Conservation (phyloP, 148 eudicot genomes). For the Vaccinium darrowii region DNA sequence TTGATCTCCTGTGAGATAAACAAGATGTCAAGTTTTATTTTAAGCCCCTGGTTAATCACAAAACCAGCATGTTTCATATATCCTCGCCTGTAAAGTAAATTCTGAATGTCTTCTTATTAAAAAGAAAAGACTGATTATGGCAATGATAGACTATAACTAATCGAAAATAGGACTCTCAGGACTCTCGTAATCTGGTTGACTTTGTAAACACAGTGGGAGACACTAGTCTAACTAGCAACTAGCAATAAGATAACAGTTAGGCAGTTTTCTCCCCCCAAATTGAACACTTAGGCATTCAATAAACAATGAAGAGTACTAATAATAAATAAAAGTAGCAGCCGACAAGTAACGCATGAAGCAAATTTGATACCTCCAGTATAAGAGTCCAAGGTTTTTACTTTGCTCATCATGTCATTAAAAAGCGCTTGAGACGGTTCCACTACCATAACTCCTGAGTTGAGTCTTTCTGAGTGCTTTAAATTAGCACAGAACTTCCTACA, state of each 20-base stretch:
- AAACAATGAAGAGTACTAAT: not conserved
- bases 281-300: too few species aligned
- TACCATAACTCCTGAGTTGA: slow-evolving; percentile 96
- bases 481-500: slow-evolving; percentile 97
- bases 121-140: not conserved
- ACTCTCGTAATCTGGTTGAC: not conserved
- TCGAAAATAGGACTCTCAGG: not conserved
- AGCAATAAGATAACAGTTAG: not conserved
- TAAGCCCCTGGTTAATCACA: not conserved
- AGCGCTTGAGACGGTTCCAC: slow-evolving; percentile 84
- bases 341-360: not conserved
- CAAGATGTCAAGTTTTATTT: slow-evolving; percentile 4
- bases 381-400: slow-evolving; percentile 68
- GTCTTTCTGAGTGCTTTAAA: slow-evolving; percentile 95
- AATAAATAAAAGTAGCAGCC: not conserved
- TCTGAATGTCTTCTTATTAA: not conserved
- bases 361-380: slow-evolving; percentile 85
- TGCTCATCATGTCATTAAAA: slow-evolving; percentile 83
- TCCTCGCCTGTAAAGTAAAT: not conserved
- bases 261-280: too few species aligned
- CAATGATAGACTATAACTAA: not conserved
- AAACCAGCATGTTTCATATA: not conserved
- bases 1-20: slow-evolving; percentile 71
- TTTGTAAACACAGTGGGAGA: not conserved
- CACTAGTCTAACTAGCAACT: not conserved